Evolutionary conservation across 441 rosid genomes (phyloP).

Genomic region (Jatropha multifida): DNA sequence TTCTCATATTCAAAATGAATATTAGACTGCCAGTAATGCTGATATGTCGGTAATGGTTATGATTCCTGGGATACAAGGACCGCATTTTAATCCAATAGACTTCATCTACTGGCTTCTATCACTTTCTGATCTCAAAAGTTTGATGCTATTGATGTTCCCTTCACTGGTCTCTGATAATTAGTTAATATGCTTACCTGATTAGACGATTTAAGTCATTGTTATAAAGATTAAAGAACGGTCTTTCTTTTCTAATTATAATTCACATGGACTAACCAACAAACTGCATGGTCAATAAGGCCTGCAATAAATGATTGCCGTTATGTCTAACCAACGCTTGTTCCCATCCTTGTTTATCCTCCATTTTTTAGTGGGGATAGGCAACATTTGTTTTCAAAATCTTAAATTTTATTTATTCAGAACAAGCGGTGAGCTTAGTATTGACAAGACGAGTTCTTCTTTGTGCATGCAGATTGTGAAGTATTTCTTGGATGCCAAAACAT

Average conservation of each 20-base stretch:
- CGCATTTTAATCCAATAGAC: not conserved
- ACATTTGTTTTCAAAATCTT: not conserved
- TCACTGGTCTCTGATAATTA: not conserved
- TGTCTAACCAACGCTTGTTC: not conserved
- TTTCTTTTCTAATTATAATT: not conserved
- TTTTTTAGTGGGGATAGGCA: not conserved
- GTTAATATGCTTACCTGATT: not conserved
- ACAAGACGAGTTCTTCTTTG: slow-evolving; percentile 8
- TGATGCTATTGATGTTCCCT: not conserved
- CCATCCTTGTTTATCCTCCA: not conserved
- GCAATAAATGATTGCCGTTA: not conserved
- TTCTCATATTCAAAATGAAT: slow-evolving; percentile 6
- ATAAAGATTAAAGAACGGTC: too few species aligned
- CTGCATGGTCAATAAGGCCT: not conserved
- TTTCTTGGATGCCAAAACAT: slow-evolving; percentile 82
- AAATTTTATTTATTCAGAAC: not conserved
- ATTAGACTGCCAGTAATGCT: slow-evolving; percentile 1
- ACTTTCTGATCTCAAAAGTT: not conserved
- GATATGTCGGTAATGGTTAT: not conserved
- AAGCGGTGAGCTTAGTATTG: not conserved
- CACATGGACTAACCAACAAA: not conserved
- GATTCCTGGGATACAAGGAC: not conserved
- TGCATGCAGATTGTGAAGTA: slow-evolving; percentile 74
- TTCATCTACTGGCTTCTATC: not conserved
- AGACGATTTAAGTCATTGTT: not conserved